These are phyloP conservation scores for Penicillium lagena DNA, from an alignment of 495 filamentous ascomycete genomes.

Conservation along the genomic window DNA sequence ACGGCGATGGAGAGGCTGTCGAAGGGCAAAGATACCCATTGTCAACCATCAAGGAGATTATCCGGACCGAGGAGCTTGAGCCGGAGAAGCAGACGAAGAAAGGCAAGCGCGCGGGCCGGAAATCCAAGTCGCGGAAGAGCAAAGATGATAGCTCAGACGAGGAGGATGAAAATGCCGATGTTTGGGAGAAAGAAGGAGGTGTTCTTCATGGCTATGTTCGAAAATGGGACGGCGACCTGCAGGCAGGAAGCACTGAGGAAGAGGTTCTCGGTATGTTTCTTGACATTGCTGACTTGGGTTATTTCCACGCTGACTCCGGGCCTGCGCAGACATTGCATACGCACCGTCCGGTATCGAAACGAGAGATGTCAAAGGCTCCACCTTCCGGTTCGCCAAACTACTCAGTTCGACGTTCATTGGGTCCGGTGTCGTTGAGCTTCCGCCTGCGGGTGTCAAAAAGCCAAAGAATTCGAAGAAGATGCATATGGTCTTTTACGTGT, in stretches of 20 bases:
- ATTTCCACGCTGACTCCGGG: constrained; percentile 6
- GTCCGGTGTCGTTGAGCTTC: constrained; percentile 80
- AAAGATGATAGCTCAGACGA: constrained; percentile 34
- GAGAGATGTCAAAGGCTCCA: constrained; percentile 62
- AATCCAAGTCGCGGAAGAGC: constrained; percentile 30
- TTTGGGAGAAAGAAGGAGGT: constrained; percentile 56
- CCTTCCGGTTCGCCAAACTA: constrained; percentile 83
- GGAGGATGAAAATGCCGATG: constrained; percentile 46
- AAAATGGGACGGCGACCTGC: constrained; percentile 47
- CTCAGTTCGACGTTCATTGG: constrained; percentile 79
- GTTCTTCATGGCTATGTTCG: constrained; percentile 52
- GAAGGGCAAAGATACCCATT: constrained; percentile 50
- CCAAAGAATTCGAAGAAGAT: constrained; percentile 87
- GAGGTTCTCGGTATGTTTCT: constrained; percentile 44
- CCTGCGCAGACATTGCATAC: constrained; percentile 59
- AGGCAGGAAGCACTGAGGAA: constrained; percentile 50
- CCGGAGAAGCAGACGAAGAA: constrained; percentile 27
- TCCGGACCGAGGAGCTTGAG: constrained; percentile 61
- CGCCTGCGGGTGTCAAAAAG: constrained; percentile 72
- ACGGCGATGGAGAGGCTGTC: constrained; percentile 49
- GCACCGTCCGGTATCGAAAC: constrained; percentile 69
- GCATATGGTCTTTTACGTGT: constrained; percentile 93
- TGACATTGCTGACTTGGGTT: not conserved
- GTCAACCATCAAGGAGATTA: constrained; percentile 64
- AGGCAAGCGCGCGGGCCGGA: constrained; percentile 26